Conservation (phyloP, 140 eudicot species). For the Stevia rebaudiana region DNA sequence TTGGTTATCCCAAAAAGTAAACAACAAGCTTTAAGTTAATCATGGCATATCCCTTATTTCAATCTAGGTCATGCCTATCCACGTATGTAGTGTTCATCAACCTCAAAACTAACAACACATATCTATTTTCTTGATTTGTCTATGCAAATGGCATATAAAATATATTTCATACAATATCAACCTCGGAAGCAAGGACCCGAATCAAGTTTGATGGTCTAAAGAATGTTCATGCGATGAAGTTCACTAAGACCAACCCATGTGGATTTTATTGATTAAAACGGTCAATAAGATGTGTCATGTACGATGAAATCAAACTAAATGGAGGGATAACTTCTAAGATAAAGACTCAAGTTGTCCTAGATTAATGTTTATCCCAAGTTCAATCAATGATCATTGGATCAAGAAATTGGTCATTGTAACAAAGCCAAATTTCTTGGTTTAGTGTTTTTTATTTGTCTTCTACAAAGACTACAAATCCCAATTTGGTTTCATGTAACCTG, state of each 20-base stretch:
- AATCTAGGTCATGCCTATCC: constrained; percentile 29
- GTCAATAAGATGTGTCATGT: constrained; percentile 1
- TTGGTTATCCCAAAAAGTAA: constrained; percentile 22
- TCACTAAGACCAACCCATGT: constrained; percentile 12
- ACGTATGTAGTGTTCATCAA: constrained; percentile 11
- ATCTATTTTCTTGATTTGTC: constrained; percentile 27
- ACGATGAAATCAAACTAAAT: constrained; percentile 16
- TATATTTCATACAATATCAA: constrained; percentile 13
- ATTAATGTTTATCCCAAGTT: constrained; percentile 23
- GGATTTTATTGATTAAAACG: constrained; percentile 27
- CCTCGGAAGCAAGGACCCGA: constrained; percentile 16
- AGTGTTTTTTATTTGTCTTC: constrained; percentile 31
- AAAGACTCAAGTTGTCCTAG: constrained; percentile 30
- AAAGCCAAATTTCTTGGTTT: constrained; percentile 33
- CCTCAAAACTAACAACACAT: constrained; percentile 26
- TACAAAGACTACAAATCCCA: constrained; percentile 29
- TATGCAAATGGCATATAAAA: constrained; percentile 22
- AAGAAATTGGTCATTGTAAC: constrained; percentile 32
- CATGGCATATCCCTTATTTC: constrained; percentile 29
- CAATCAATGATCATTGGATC: constrained; percentile 28
- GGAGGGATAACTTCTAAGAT: constrained; percentile 16
- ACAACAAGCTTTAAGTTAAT: constrained; percentile 17
- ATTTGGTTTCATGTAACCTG: constrained; percentile 17
- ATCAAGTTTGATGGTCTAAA: constrained; percentile 11
- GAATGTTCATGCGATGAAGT: constrained; percentile 14